Evolutionary conservation across 106 monocot genomes (phyloP), one percentile per base, ranked within the genome.

Genomic region (Dendrobium nobile): DNA sequence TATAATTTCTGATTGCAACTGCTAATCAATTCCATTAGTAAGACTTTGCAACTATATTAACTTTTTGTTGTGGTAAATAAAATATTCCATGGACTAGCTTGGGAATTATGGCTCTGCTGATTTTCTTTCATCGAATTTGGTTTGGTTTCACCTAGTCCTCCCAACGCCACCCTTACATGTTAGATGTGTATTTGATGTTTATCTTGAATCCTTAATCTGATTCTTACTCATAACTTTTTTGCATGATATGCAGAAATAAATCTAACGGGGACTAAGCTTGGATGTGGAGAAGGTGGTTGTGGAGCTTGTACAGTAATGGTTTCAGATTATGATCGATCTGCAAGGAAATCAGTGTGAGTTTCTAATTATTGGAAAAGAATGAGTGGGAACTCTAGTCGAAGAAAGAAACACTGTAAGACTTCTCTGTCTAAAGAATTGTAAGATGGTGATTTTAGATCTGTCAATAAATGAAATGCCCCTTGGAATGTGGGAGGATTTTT

Each of bases 241-340:
- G 17, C 75, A 43, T 80, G 81, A 17, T 37, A 33, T 83, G 44
- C 75, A 99, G 99, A 93, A 83, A 59, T 88, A 31, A 89, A 91
- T 16, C 74, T 95, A 45, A 95, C 91, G 45, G 99, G 99, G 44
- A 95, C 95, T 70, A 99, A 99, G 82, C 87, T 99, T 77, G 95
- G 99, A 7, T 99, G 99, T 80, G 99, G 99, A 59, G 99, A 99
- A 85, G 99, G 99, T 80, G 99, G 99, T 81, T 99, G 99, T 86
- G 99, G 99, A 70, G 95, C 99, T 76, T 99, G 99, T 67, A 99
- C 99, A 41, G 99, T 99, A 33, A 95, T 99, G 95, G 87, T 91
- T 84, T 99, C 99, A 75, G 79, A 48, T 42, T 99, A 91, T 80
- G 89, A 99, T 80, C 84, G 80, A 17, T 61, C 83, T 75, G 58